Evolutionary conservation across 129 eudicot genomes (phyloP).

Genomic region (Glebionis coronaria): DNA sequence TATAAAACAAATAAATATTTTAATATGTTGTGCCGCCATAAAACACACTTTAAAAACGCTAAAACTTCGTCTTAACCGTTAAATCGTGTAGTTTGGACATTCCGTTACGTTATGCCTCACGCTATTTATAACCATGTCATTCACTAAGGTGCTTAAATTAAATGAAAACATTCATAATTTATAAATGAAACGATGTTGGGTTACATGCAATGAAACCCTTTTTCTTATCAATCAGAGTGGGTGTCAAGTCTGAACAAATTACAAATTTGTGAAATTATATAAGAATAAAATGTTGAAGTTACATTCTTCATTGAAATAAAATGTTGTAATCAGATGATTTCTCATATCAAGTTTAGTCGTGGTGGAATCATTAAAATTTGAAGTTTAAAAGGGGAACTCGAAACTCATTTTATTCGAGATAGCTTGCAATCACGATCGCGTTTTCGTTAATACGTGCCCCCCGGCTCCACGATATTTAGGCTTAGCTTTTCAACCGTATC

Average conservation of each 20-base stretch:
- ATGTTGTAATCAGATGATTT: neutral
- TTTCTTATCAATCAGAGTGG: neutral
- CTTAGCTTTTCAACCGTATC: neutral
- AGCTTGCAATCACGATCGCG: neutral
- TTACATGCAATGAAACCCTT: conserved; percentile 4
- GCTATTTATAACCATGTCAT: too few relatives aligned
- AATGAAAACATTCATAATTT: neutral
- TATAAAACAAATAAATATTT: too few relatives aligned
- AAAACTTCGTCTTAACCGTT: too few relatives aligned
- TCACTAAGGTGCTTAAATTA: too few relatives aligned
- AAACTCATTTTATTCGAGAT: conserved; percentile 7
- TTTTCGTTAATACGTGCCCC: neutral
- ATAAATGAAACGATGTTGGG: neutral
- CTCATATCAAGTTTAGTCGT: neutral
- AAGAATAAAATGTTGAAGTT: neutral
- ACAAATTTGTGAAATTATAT: neutral
- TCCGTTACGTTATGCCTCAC: too few relatives aligned
- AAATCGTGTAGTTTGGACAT: too few relatives aligned
- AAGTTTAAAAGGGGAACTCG: conserved; percentile 33
- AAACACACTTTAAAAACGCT: too few relatives aligned
- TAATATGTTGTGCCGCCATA: too few relatives aligned
- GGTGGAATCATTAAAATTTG: conserved; percentile 13
- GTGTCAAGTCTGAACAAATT: conserved; percentile 4
- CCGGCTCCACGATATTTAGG: neutral
- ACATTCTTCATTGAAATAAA: conserved; percentile 6